A percentile compares a stretch with the other conserved stretches of the same genome.
Evolutionary conservation across 2,329 filamentous ascomycete species (phyloP).

Genomic region (Leptosphaerulina australis): DNA sequence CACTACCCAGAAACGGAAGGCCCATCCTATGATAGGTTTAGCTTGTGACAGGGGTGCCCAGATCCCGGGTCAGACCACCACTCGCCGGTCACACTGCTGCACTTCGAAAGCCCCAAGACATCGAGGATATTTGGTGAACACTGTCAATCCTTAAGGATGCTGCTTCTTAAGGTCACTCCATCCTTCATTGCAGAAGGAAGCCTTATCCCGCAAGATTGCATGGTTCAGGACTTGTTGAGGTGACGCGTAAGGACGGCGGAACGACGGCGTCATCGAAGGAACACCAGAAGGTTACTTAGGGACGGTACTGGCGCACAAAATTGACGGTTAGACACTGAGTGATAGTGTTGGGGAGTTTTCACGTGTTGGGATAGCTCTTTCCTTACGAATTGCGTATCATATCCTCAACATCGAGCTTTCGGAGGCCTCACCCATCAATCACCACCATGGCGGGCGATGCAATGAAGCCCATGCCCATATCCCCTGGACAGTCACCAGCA

Average conservation of each 20-base stretch:
- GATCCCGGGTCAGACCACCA: slow-evolving; percentile 1
- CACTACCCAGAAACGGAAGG: slow-evolving; percentile 1
- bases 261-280: slow-evolving; percentile 10
- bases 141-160: slow-evolving; percentile 6
- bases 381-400: not conserved
- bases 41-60: slow-evolving; percentile 1
- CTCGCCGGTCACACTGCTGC: slow-evolving; percentile 12
- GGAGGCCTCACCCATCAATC: not conserved
- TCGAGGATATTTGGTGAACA: not conserved
- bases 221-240: slow-evolving; percentile 6
- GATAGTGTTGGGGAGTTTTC: not conserved
- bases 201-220: slow-evolving; percentile 10
- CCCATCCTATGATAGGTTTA: slow-evolving; percentile 4
- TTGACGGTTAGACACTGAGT: not conserved
- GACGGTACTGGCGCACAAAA: slow-evolving; percentile 1
- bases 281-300: not conserved
- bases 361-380: not conserved
- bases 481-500: slow-evolving; percentile 31
- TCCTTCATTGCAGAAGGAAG: not conserved
- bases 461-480: slow-evolving; percentile 35
- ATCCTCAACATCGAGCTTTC: not conserved
- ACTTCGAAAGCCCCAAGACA: not conserved
- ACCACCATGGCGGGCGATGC: slow-evolving; percentile 31
- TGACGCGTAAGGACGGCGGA: slow-evolving; percentile 15
- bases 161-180: not conserved